Evolutionary conservation across 2,329 filamentous ascomycete genomes (phyloP), one percentile per base, ranked within the genome.

Genomic region (Aaosphaeria arxii): DNA sequence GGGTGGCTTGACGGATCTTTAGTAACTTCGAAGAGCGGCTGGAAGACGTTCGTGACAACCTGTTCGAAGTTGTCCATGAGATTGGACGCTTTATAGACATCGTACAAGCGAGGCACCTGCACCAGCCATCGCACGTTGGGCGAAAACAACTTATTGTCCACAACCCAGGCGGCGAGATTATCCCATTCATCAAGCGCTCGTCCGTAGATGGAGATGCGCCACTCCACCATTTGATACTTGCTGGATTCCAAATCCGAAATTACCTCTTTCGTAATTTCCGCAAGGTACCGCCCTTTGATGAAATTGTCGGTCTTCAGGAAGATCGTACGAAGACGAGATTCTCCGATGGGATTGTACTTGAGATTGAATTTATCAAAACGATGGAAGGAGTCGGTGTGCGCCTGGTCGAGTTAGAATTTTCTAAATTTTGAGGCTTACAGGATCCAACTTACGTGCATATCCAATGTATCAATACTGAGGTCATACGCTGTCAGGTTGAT

Each of bases 161-260:
- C 85, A 6, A 99, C 91, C 94, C 94, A 99, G 3, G 88, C 89
- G 4, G 94, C 94, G 44, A 99, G 82, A 66, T 95, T 99, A 65
- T 97, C 92, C 94, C 94, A 99, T 70, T 99, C 94, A 53, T 95
- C 86, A 38, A 95, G 80, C 3, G 87, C 88, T 66, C 90, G 88
- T 53, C 94, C 94, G 63, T 99, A 99, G 55, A 99, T 90, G 28
- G 91, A 96, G 57, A 99, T 96, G 40, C 94, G 90, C 91, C 95
- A 99, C 74, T 99, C 94, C 1, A 94, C 94, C 88, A 99, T 96
- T 69, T 99, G 94, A 65, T 99, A 99, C 70, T 99, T 99, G 81
- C 91, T 96, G 43, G 92, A 95, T 71, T 99, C 94, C 31, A 99
- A 77, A 78, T 99, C 94, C 3, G 91, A 85, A 46, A 99, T 96